Conservation (phyloP, 2,329 filamentous ascomycete genomes). For the Rachicladosporium sp. region DNA sequence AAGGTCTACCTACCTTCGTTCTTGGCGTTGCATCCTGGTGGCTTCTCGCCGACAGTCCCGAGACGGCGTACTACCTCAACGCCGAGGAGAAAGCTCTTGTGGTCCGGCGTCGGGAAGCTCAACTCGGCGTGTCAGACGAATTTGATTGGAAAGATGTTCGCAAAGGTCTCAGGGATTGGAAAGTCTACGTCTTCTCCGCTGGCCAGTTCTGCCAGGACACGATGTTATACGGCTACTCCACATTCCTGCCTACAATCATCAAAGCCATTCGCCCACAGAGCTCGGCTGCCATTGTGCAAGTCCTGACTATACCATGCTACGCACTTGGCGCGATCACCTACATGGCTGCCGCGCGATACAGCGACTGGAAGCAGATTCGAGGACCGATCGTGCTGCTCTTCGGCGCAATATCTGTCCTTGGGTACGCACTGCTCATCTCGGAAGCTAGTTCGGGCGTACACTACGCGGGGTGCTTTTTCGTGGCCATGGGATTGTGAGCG, state of each 20-base stretch:
- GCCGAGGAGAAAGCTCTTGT: slow-evolving; percentile 49
- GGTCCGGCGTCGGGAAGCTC: slow-evolving; percentile 33
- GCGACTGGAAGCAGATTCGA: slow-evolving; percentile 54
- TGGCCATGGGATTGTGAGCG: slow-evolving; percentile 1
- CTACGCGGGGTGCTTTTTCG: slow-evolving; percentile 40
- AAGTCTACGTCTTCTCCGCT: slow-evolving; percentile 56
- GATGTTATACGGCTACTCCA: slow-evolving; percentile 68
- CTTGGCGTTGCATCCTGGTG: slow-evolving; percentile 6
- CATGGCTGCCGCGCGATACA: slow-evolving; percentile 51
- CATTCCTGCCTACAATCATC: slow-evolving; percentile 71
- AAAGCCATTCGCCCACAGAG: slow-evolving; percentile 50
- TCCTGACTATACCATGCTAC: slow-evolving; percentile 69
- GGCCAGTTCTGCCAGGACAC: slow-evolving; percentile 63
- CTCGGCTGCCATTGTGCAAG: slow-evolving; percentile 53
- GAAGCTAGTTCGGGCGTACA: slow-evolving; percentile 49
- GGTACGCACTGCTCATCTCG: slow-evolving; percentile 48
- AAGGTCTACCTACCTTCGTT: slow-evolving; percentile 4
- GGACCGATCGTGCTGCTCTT: slow-evolving; percentile 53
- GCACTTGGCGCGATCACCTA: slow-evolving; percentile 59
- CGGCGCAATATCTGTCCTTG: slow-evolving; percentile 40
- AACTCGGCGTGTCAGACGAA: slow-evolving; percentile 34
- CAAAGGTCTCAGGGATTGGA: slow-evolving; percentile 61
- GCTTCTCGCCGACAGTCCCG: slow-evolving; percentile 51
- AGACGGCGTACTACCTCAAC: slow-evolving; percentile 49
- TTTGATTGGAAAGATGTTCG: slow-evolving; percentile 53